Evolutionary conservation across 768 basidiomycete genomes (phyloP).

Genomic region (Russula sp.): DNA sequence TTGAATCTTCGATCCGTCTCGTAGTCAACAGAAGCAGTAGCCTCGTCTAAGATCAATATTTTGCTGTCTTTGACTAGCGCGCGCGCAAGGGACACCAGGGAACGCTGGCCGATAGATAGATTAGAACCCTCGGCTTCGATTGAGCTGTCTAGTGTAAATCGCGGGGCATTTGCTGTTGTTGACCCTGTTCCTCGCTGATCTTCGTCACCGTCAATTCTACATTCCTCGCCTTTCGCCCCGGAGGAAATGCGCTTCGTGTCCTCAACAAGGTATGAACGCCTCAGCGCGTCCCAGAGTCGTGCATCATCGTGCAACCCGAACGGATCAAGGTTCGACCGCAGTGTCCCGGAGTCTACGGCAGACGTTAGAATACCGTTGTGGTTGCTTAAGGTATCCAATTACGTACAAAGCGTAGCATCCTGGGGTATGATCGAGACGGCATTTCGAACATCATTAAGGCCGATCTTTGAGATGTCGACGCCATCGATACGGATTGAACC

Average conservation of each 20-base stretch:
- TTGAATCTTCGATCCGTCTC: constrained; percentile 92
- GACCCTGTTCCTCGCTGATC: constrained; percentile 38
- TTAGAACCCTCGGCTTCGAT: constrained; percentile 88
- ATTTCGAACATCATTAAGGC: constrained; percentile 67
- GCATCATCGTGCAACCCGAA: constrained; percentile 79
- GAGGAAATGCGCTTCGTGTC: constrained; percentile 35
- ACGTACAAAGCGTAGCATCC: constrained; percentile 48
- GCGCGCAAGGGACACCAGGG: constrained; percentile 81
- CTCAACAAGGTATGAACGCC: constrained; percentile 79
- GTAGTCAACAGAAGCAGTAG: constrained; percentile 87
- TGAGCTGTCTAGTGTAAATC: constrained; percentile 78
- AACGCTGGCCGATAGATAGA: constrained; percentile 77
- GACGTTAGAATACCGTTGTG: constrained; percentile 17
- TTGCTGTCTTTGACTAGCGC: constrained; percentile 84
- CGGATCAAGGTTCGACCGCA: constrained; percentile 87
- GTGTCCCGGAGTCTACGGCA: constrained; percentile 65
- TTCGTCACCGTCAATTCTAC: constrained; percentile 40
- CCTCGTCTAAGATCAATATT: constrained; percentile 87
- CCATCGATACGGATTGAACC: constrained; percentile 80
- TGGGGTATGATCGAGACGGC: constrained; percentile 80
- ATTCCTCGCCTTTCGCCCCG: constrained; percentile 35
- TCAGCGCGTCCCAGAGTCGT: constrained; percentile 82
- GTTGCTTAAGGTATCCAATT: constrained; percentile 49
- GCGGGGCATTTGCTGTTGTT: constrained; percentile 32
- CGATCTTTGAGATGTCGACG: constrained; percentile 79